phyloP scores from a whole-genome alignment of 2,329 filamentous ascomycete genomes.

The Hypoxylon sp. region DNA sequence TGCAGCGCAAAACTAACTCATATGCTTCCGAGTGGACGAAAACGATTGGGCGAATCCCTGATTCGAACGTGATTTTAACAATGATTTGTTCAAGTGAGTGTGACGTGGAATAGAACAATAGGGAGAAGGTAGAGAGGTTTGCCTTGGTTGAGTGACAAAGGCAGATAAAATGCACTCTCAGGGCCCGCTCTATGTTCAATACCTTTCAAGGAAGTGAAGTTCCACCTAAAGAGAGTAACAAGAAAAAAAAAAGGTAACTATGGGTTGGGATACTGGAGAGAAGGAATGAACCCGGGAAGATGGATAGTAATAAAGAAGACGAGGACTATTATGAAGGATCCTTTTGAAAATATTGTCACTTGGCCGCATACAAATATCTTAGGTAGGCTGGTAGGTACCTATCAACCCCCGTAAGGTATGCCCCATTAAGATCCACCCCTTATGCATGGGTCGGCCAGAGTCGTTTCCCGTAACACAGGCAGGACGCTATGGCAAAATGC shows the following conservation, averaged over 20 bases:
- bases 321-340: constrained; percentile 18
- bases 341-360: constrained; percentile 29
- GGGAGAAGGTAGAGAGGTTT: constrained; percentile 18
- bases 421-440: constrained; percentile 32
- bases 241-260: constrained; percentile 21
- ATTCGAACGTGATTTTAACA: constrained; percentile 23
- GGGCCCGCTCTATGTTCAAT: constrained; percentile 27
- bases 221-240: constrained; percentile 20
- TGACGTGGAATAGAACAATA: constrained; percentile 22
- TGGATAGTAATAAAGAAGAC: constrained; percentile 17
- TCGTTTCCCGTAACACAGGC: constrained; percentile 25
- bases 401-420: constrained; percentile 16
- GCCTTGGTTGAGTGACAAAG: constrained; percentile 23
- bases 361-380: constrained; percentile 11
- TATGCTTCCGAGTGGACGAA: background rate
- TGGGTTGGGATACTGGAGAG: constrained; percentile 20
- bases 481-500: constrained; percentile 13
- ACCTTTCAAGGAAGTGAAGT: constrained; percentile 20
- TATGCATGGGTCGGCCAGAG: constrained; percentile 28
- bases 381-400: too few relatives aligned
- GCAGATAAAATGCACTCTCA: constrained; percentile 24
- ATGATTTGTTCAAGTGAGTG: constrained; percentile 27
- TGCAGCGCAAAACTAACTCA: constrained; percentile 14
- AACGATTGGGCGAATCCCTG: constrained; percentile 33
- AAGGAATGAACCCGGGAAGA: constrained; percentile 19